Evolutionary conservation across 2,329 filamentous ascomycete species (phyloP).

Genomic region (Apiospora sp.): DNA sequence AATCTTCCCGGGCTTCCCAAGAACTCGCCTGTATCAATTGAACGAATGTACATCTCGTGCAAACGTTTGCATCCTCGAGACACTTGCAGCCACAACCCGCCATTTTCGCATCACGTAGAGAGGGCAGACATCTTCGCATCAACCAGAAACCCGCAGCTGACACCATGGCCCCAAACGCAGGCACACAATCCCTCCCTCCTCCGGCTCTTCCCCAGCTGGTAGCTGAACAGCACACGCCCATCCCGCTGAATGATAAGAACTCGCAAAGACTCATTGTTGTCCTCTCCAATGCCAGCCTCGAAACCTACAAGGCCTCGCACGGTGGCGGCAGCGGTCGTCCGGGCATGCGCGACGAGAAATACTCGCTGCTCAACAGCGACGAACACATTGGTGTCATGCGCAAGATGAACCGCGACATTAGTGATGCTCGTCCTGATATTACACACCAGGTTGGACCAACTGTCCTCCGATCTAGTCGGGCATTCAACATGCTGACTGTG

Average conservation of each 20-base stretch:
- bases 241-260: slow-evolving; percentile 86
- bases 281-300: slow-evolving; percentile 93
- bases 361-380: slow-evolving; percentile 96
- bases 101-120: neutral
- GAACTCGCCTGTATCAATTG: neutral
- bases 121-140: neutral
- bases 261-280: slow-evolving; percentile 93
- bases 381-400: slow-evolving; percentile 99
- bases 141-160: slow-evolving; percentile 28
- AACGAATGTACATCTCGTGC: neutral
- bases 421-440: slow-evolving; percentile 96
- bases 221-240: slow-evolving; percentile 89
- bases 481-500: slow-evolving; percentile 56
- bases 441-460: slow-evolving; percentile 85
- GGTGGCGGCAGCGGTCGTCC: slow-evolving; percentile 67
- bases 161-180: slow-evolving; percentile 53
- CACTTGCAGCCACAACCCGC: neutral
- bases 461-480: slow-evolving; percentile 36
- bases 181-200: slow-evolving; percentile 94
- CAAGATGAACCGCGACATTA: slow-evolving; percentile 99
- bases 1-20: neutral
- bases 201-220: slow-evolving; percentile 90
- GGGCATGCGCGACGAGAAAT: slow-evolving; percentile 85
- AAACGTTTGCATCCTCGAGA: neutral
- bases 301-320: slow-evolving; percentile 93